Percentiles rank a stretch among this genome's conserved stretches.
Evolutionary conservation across 305 asterid genomes (phyloP).

Genomic region (Rubia peregrina): DNA sequence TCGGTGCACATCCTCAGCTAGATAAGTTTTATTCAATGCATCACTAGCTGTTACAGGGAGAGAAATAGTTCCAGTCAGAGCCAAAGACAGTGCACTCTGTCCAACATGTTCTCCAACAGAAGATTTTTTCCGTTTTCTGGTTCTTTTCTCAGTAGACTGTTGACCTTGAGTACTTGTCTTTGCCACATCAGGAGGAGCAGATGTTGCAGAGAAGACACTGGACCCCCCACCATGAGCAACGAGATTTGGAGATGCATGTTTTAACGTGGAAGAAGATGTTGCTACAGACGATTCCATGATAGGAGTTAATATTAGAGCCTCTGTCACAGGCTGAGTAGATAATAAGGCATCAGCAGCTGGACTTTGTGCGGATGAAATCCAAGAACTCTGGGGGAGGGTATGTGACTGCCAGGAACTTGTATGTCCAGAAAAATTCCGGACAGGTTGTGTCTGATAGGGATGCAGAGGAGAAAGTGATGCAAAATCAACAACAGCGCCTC

Average conservation of each 20-base stretch:
- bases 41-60: slow-evolving; percentile 32
- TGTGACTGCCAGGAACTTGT: slow-evolving; percentile 24
- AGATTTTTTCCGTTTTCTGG: slow-evolving; percentile 74
- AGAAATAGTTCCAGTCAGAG: slow-evolving; percentile 39
- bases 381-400: slow-evolving; percentile 38
- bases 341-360: slow-evolving; percentile 54
- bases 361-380: slow-evolving; percentile 73
- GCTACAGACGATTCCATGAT: slow-evolving; percentile 47
- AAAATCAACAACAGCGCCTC: slow-evolving; percentile 25
- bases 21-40: slow-evolving; percentile 34
- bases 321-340: slow-evolving; percentile 48
- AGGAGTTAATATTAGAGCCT: slow-evolving; percentile 44
- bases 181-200: slow-evolving; percentile 38
- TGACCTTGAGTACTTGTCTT: slow-evolving; percentile 45
- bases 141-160: slow-evolving; percentile 41
- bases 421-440: slow-evolving; percentile 16
- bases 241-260: slow-evolving; percentile 32
- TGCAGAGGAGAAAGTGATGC: slow-evolving; percentile 25
- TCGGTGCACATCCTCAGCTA: slow-evolving; percentile 37
- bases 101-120: slow-evolving; percentile 47
- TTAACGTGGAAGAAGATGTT: slow-evolving; percentile 31
- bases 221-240: slow-evolving; percentile 37
- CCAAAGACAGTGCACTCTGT: slow-evolving; percentile 30
- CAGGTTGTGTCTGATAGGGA: slow-evolving; percentile 23
- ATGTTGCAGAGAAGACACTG: slow-evolving; percentile 32